Percentiles rank a stretch among this genome's conserved stretches.
Conservation (phyloP, 2,329 filamentous ascomycete genomes). For the Tetracladium maxilliforme region DNA sequence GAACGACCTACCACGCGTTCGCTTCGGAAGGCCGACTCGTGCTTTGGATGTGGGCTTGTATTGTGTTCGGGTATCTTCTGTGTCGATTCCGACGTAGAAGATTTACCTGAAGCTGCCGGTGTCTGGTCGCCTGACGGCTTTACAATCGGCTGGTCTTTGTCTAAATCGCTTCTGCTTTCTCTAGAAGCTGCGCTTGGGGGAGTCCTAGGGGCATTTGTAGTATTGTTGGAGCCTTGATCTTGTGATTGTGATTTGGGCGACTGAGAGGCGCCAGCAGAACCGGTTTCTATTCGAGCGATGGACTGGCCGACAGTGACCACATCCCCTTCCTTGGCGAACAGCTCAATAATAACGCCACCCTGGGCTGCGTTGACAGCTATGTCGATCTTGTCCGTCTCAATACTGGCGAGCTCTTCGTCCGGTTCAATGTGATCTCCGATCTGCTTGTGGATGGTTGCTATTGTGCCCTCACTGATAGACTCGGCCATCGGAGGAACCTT, state of each 20-base stretch:
- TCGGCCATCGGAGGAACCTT: conserved; percentile 12
- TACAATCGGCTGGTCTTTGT: too few species aligned
- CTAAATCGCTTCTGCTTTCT: too few species aligned
- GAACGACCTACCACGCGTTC: conserved; percentile 6
- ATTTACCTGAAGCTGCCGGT: conserved; percentile 72
- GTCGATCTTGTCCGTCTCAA: conserved; percentile 19
- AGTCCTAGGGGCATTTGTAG: too few species aligned
- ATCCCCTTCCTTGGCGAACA: conserved; percentile 16
- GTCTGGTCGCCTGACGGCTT: too few species aligned
- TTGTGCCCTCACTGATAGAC: conserved; percentile 16
- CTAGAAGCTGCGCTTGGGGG: too few species aligned
- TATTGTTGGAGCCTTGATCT: too few species aligned
- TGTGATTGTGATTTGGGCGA: conserved; percentile 6
- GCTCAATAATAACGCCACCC: conserved; percentile 11
- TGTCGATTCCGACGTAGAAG: conserved; percentile 66
- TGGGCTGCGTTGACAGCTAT: conserved; percentile 14
- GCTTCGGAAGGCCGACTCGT: too few species aligned
- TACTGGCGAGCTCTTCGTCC: conserved; percentile 16
- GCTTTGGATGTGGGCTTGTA: conserved; percentile 82
- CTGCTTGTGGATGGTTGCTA: conserved; percentile 12
- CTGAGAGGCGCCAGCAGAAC: conserved; percentile 13
- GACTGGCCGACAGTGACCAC: conserved; percentile 16
- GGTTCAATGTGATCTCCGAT: conserved; percentile 14
- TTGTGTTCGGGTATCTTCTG: conserved; percentile 70
- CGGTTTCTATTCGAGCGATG: conserved; percentile 13